phyloP scores from a whole-genome alignment of 371 early-diverging fungal genomes.

The Syncephalis fuscata region DNA sequence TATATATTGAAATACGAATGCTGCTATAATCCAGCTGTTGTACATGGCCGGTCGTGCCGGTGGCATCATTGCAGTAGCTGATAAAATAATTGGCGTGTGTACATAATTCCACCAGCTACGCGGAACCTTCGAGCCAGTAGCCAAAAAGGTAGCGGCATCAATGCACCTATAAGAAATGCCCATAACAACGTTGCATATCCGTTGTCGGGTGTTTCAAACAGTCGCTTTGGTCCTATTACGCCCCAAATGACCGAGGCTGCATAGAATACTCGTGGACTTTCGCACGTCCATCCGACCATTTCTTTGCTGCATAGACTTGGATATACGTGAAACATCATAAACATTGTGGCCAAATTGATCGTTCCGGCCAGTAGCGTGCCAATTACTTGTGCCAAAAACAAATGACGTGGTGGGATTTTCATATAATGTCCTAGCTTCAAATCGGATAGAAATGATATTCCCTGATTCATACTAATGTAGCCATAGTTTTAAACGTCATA shows the following conservation, averaged over 20 bases:
- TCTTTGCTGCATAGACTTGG: constrained; percentile 10
- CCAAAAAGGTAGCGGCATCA: constrained; percentile 33
- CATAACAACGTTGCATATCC: constrained; percentile 36
- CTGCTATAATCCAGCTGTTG: constrained; percentile 10
- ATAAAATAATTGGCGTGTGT: constrained; percentile 18
- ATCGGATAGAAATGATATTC: constrained; percentile 16
- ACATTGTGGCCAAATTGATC: constrained; percentile 11
- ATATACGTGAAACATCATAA: constrained; percentile 16
- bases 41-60: constrained; percentile 6
- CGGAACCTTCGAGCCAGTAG: constrained; percentile 15
- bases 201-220: constrained; percentile 35
- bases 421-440: constrained; percentile 40
- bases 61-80: constrained; percentile 20
- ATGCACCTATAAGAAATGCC: constrained; percentile 30
- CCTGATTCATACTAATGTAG: constrained; percentile 11
- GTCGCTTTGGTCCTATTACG: constrained; percentile 48
- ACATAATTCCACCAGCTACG: constrained; percentile 9
- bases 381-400: constrained; percentile 28
- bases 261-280: constrained; percentile 15
- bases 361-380: constrained; percentile 23
- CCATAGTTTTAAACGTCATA: constrained; percentile 32
- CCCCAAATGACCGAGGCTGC: constrained; percentile 39
- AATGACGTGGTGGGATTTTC: constrained; percentile 36
- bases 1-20: constrained; percentile 43
- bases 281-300: constrained; percentile 14